Percentiles rank a stretch among this genome's conserved stretches.
These are phyloP conservation scores for Cryptosporidium ryanae DNA, from an alignment of 169 alveolate species.

Conservation along the genomic window DNA sequence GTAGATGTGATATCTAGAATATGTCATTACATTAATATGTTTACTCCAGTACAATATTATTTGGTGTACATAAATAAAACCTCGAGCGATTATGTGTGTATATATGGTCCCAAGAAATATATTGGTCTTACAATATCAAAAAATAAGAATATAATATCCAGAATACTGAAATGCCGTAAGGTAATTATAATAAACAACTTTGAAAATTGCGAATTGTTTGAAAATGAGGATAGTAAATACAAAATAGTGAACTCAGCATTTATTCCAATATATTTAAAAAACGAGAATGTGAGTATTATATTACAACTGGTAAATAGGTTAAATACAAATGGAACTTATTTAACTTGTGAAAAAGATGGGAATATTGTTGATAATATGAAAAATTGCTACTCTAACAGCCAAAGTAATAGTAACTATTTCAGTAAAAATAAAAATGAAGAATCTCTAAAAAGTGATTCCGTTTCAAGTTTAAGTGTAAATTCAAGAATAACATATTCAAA, in stretches of 20 bases:
- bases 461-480: neutral
- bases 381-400: neutral
- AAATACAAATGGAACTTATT: neutral
- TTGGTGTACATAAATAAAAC: constrained; percentile 37
- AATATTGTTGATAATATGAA: neutral
- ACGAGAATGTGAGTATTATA: constrained; percentile 43
- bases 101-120: constrained; percentile 41
- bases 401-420: neutral
- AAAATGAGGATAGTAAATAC: neutral
- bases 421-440: neutral
- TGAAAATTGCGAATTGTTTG: neutral
- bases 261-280: constrained; percentile 35
- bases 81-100: constrained; percentile 21
- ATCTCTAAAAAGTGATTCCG: neutral
- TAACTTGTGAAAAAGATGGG: neutral
- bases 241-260: constrained; percentile 14
- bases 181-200: constrained; percentile 11
- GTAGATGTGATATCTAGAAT: constrained; percentile 36
- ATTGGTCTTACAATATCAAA: constrained; percentile 35
- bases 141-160: neutral
- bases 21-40: constrained; percentile 3
- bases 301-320: constrained; percentile 38
- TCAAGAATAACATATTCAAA: constrained; percentile 1
- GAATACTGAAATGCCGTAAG: neutral
- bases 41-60: constrained; percentile 36